Percentiles rank a stretch among this genome's conserved stretches.
phyloP scores from a whole-genome alignment of 257 asterid genomes.

The Nyctanthes arbortristis region DNA sequence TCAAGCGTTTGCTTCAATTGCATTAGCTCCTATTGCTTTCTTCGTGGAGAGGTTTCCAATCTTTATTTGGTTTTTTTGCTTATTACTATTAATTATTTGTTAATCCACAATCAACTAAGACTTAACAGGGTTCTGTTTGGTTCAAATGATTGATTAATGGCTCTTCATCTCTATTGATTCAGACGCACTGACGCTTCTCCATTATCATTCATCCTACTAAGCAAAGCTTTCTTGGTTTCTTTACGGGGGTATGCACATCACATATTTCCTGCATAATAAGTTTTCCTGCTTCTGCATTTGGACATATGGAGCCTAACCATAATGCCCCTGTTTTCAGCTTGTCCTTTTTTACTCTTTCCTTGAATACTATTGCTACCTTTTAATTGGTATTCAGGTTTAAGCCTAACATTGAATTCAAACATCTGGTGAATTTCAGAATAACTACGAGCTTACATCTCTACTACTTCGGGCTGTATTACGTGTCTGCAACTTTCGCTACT shows the following conservation, averaged over 20 bases:
- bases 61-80: no score
- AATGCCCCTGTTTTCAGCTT: background rate
- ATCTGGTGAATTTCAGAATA: slow-evolving; percentile 41
- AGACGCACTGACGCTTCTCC: slow-evolving; percentile 13
- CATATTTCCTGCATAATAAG: background rate
- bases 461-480: slow-evolving; percentile 33
- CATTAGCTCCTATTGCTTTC: no score
- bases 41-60: slow-evolving; percentile 31
- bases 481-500: slow-evolving; percentile 43
- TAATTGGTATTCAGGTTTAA: no score
- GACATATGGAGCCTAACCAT: background rate
- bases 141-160: background rate
- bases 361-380: no score
- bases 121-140: no score
- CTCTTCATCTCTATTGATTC: background rate
- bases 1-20: slow-evolving; percentile 39
- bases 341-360: no score
- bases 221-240: slow-evolving; percentile 31
- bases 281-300: background rate
- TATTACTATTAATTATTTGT: background rate
- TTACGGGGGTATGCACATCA: slow-evolving; percentile 19
- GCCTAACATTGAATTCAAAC: no score
- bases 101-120: background rate
- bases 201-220: slow-evolving; percentile 15
- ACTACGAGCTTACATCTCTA: slow-evolving; percentile 38